Evolutionary conservation across 169 alveolate species (phyloP), one percentile per base, ranked within the genome.

Genomic region (Plasmodium sp.): DNA sequence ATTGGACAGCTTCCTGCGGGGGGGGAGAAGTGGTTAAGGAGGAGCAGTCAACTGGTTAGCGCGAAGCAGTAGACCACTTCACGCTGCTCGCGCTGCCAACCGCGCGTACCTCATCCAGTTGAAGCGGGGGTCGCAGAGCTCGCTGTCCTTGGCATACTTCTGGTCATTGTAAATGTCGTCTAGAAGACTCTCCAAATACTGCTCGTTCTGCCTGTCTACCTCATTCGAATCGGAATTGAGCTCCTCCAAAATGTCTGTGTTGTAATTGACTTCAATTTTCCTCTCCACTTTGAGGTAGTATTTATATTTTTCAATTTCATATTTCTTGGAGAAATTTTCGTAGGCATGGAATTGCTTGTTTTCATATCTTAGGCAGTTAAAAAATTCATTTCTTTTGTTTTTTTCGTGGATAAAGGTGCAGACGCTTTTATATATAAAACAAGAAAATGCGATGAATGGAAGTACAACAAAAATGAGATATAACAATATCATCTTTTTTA

Each of bases 261-360:
- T 62, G 33, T 88, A 88, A 62, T 88, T 67, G 33, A 58, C 91
- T 22, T 88, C 75, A 45, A 88, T 79, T 12, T 77, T 58, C 75
- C 94, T 77, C 56, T 79, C 83, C 0, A 62, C 77, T 88, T 88
- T 88, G 80, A 88, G 71, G 56, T 88, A 88, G 48, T 79, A 58
- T 22, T 79, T 81, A 72, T 88, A 88, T 80, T 88, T 88, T 43
- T 88, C 94, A 2, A 88, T 81, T 51, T 88, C 94, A 81, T 88
- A 88, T 88, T 81, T 88, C 16, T 88, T 88, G 5, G 94, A 18
- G 41, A 88, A 88, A 16, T 45, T 81, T n/a, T 88, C 90, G 80
- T 79, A 88, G 3, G 41, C 83, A 10, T 58, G n/a, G 67, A 79
- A 77, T 56, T 77, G 84, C 34, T 80, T 81, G 39, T 80, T 80